A percentile compares a stretch with the other conserved stretches of the same genome.
Evolutionary conservation across 768 basidiomycete genomes (phyloP).

Genomic region (Sporobolomyces roseus): DNA sequence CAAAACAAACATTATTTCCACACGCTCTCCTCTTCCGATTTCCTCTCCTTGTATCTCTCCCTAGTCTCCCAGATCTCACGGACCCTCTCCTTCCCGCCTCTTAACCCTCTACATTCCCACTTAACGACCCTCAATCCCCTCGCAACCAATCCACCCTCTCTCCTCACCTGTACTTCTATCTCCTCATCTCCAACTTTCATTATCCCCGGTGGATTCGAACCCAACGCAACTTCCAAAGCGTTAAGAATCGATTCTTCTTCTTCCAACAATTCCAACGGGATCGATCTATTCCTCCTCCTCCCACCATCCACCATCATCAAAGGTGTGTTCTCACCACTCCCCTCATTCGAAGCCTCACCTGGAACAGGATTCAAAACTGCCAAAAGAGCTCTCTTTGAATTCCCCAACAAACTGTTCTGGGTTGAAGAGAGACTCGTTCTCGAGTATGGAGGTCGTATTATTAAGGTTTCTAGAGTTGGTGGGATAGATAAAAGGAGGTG

Average conservation of each 20-base stretch:
- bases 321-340: not conserved
- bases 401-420: not conserved
- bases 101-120: constrained; percentile 29
- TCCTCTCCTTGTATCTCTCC: not conserved
- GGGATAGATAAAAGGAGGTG: constrained; percentile 21
- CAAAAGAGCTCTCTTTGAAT: constrained; percentile 2
- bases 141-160: not conserved
- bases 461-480: not conserved
- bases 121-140: constrained; percentile 7
- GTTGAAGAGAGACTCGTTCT: not conserved
- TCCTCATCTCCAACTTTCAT: not conserved
- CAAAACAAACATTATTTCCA: too few species aligned
- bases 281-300: not conserved
- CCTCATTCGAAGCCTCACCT: not conserved
- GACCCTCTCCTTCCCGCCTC: constrained; percentile 17
- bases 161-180: not conserved
- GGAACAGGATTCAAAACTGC: constrained; percentile 3
- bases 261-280: constrained; percentile 30
- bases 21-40: too few species aligned
- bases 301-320: not conserved
- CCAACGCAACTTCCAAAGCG: not conserved
- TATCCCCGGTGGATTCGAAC: not conserved
- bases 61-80: not conserved
- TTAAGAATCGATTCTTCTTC: constrained; percentile 19
- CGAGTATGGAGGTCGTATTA: constrained; percentile 23